Conservation (phyloP, 371 early-diverging fungal genomes). For the Mortierella sp. region DNA sequence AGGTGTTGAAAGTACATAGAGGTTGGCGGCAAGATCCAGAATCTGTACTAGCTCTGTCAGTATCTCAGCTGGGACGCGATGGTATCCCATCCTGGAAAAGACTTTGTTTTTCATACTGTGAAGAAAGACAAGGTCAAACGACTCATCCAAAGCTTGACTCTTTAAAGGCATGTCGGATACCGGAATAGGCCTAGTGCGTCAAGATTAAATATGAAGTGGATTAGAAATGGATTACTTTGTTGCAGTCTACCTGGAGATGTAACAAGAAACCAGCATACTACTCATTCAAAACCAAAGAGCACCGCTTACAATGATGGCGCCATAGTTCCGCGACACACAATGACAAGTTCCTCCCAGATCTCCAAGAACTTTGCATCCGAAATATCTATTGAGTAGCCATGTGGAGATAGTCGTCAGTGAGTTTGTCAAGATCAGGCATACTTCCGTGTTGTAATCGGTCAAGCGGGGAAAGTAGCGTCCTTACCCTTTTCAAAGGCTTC, state of each 20-base stretch:
- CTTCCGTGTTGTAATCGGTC: too few relatives aligned
- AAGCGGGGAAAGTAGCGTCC: not conserved
- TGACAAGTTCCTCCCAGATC: constrained; percentile 78
- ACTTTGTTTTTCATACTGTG: constrained; percentile 76
- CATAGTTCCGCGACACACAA: constrained; percentile 80
- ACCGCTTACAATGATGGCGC: constrained; percentile 74
- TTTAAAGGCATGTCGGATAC: constrained; percentile 74
- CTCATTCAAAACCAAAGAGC: not conserved
- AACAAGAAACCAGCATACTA: constrained; percentile 59
- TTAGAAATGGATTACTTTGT: not conserved
- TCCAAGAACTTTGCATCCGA: constrained; percentile 71
- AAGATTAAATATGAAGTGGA: not conserved
- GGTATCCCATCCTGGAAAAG: constrained; percentile 76
- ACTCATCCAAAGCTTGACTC: constrained; percentile 81
- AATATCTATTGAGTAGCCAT: constrained; percentile 60
- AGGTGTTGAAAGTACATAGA: constrained; percentile 37
- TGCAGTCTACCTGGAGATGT: not conserved
- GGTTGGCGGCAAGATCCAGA: constrained; percentile 67
- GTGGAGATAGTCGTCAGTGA: not conserved
- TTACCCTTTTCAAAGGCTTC: constrained; percentile 72
- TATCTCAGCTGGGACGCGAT: constrained; percentile 73
- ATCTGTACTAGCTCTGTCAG: constrained; percentile 71
- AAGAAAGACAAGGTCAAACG: constrained; percentile 84
- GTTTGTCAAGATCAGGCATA: too few relatives aligned
- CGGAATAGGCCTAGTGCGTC: constrained; percentile 58